Base-by-base conservation (phyloP, 1,284 basidiomycete species). In the Anthracocystis walkeri region DNA sequence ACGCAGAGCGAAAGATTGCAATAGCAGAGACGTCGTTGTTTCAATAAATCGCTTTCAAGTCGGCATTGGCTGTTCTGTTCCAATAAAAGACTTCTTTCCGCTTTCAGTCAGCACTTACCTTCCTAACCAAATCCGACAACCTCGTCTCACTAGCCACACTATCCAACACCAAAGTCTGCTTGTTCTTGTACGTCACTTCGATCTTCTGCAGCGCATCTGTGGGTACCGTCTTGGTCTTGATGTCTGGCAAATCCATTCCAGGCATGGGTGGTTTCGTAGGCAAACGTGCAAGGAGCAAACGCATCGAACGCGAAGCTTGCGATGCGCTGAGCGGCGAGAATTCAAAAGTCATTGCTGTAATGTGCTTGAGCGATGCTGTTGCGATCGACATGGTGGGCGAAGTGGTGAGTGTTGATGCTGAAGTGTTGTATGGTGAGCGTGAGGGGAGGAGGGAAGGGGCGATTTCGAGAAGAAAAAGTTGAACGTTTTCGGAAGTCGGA, bases 101-200 rank as follows among this genome's bases (percentile, higher is more conserved):
- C 10, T 31, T 45, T 7, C 20, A 10, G 11, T 23, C 25, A 12
- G n/a, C 35, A 58, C 65, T 0, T 64, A 76, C 74, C 69, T 73
- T 76, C 54, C 60, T 67, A 2, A 76, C 57, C 33, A 76, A 25
- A 7, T 72, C 74, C 6, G 52, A 29, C 33, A 76, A 31, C 12
- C 38, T 40, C 12, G 55, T 25, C 21, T 59, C 53, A 1, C 54
- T 52, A 12, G 68, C 60, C 14, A 50, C 12, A 14, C 35, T 42
- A 29, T 76, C 74, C 16, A 76, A 58, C 46, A 60, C 58, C 6
- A 76, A 54, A 31, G 44, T 68, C 53, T 68, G 56, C 63, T 73
- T 76, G 69, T 76, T 73, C 62, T 69, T 72, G 63, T 76, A 76
- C 16, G 66, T 73, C 11, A 76, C 41, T 23, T 65, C 57, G 25